Evolutionary conservation across 2,329 filamentous ascomycete genomes (phyloP), one percentile per base, ranked within the genome.

Genomic region (Dothiorella sarmentorum): DNA sequence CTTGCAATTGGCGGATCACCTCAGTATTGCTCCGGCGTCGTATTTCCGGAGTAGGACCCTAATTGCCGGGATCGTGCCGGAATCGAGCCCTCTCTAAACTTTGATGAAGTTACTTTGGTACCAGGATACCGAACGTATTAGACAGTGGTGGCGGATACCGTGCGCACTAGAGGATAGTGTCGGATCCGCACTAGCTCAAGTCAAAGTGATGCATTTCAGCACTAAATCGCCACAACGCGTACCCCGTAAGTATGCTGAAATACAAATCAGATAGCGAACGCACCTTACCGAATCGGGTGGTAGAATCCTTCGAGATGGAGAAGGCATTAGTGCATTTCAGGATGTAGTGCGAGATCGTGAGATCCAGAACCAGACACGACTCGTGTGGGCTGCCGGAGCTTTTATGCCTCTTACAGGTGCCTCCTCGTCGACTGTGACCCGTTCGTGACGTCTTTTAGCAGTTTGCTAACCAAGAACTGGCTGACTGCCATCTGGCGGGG

Each of bases 21-120:
- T 22, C n/a, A n/a, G n/a, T 17, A 20, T 3, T 11, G 47, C 20
- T 18, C 22, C n/a, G 20, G 15, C 5, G 35, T 22, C 15, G 49
- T 7, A 53, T 29, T n/a, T 40, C 55, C 55, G 55, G 55, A 49
- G 55, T 58, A 40, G 40, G 49, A 58, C 55, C 55, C 55, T 58
- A 58, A 40, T 49, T 18, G n/a, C n/a, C n/a, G n/a, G n/a, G n/a
- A n/a, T n/a, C n/a, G n/a, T n/a, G n/a, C n/a, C n/a, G n/a, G n/a
- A n/a, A n/a, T n/a, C n/a, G n/a, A n/a, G n/a, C n/a, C n/a, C n/a
- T n/a, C n/a, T n/a, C n/a, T n/a, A n/a, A n/a, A n/a, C n/a, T n/a
- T n/a, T n/a, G n/a, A n/a, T n/a, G n/a, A n/a, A n/a, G n/a, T n/a
- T n/a, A n/a, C n/a, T n/a, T n/a, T n/a, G n/a, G n/a, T n/a, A n/a